Evolutionary conservation across 2,329 filamentous ascomycete species (phyloP).

Genomic region (Helicocarpus griseus): DNA sequence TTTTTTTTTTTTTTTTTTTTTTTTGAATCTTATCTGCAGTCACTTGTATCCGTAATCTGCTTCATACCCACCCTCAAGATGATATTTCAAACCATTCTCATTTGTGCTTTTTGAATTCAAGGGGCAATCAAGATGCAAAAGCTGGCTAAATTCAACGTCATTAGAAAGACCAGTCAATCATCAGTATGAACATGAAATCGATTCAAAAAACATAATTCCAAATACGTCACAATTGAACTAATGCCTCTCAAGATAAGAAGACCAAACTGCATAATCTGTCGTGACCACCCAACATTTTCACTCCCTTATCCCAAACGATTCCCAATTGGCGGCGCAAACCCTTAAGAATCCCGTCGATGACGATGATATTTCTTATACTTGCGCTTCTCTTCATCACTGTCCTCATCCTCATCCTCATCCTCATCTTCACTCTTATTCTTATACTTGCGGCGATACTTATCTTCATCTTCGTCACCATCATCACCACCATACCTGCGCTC

Average conservation of each 20-base stretch:
- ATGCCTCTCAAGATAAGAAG: background rate
- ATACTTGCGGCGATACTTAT: constrained; percentile 4
- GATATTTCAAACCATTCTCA: too few relatives aligned
- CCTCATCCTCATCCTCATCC: constrained; percentile 14
- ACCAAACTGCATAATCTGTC: too few relatives aligned
- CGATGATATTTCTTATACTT: constrained; percentile 14
- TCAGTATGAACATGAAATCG: too few relatives aligned
- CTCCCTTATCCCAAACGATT: background rate
- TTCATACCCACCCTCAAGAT: too few relatives aligned
- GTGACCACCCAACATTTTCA: background rate
- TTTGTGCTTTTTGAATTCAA: too few relatives aligned
- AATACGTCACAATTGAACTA: background rate
- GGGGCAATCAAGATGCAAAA: too few relatives aligned
- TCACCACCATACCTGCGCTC: constrained; percentile 14
- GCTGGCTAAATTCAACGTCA: too few relatives aligned
- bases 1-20: too few relatives aligned
- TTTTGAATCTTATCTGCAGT: too few relatives aligned
- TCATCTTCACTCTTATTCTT: constrained; percentile 14
- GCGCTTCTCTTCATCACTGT: constrained; percentile 6
- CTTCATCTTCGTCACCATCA: constrained; percentile 3
- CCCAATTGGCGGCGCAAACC: background rate
- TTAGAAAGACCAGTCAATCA: too few relatives aligned
- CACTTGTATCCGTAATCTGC: too few relatives aligned
- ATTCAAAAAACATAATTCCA: background rate
- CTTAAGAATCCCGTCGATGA: constrained; percentile 14